A percentile compares a stretch with the other conserved stretches of the same genome.
phyloP scores from a whole-genome alignment of 192 early-diverging fungal species.

The Phycomyces blakesleeanus region DNA sequence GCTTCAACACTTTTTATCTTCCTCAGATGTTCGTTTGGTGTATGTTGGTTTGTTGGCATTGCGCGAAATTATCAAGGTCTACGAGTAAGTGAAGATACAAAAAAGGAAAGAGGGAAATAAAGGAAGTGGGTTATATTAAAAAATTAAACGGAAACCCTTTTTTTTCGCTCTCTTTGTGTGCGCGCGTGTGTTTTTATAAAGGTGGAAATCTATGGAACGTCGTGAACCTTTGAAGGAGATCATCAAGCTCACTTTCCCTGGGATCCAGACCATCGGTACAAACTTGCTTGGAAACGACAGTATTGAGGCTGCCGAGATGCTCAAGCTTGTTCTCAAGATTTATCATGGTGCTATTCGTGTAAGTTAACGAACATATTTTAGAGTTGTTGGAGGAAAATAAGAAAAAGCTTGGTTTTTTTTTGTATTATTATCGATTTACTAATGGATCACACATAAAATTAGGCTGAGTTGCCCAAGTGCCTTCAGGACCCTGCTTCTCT shows the following conservation, averaged over 20 bases:
- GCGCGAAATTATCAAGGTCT: constrained; percentile 75
- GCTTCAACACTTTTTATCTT: constrained; percentile 58
- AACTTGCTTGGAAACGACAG: constrained; percentile 57
- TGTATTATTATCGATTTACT: not conserved
- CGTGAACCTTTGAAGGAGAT: constrained; percentile 68
- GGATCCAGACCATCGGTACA: constrained; percentile 72
- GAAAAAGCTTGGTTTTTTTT: not conserved
- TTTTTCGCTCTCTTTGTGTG: too few relatives aligned
- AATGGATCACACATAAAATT: not conserved
- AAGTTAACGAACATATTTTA: too few relatives aligned
- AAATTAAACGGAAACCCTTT: too few relatives aligned
- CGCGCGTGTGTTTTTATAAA: constrained; percentile 19
- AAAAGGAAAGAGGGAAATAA: too few relatives aligned
- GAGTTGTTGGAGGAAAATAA: too few relatives aligned
- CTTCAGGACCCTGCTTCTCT: constrained; percentile 68
- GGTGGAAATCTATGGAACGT: constrained; percentile 60
- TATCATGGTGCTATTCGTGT: constrained; percentile 65
- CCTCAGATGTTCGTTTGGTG: constrained; percentile 61
- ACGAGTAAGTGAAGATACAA: constrained; percentile 50
- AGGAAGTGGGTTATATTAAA: too few relatives aligned
- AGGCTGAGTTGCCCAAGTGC: constrained; percentile 53
- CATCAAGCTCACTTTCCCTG: constrained; percentile 72
- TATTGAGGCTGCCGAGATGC: constrained; percentile 77
- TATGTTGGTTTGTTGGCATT: constrained; percentile 79
- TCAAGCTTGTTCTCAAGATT: constrained; percentile 81